Evolutionary conservation across 805 yeast species (phyloP), one percentile per base, ranked within the genome.

Genomic region (Candida ovalis): DNA sequence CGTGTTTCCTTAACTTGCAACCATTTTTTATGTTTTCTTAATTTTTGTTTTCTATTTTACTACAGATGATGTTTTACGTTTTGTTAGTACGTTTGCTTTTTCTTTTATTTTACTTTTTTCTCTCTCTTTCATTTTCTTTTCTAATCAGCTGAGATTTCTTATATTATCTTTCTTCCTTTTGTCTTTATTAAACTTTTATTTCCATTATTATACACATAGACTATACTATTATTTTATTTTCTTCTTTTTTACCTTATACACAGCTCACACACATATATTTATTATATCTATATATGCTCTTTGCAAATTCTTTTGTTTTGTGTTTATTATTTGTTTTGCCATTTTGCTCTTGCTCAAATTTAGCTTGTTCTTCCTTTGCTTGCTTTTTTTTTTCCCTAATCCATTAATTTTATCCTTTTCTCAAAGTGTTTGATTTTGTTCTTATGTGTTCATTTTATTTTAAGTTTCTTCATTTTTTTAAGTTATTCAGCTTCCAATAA

Each of bases 1-100:
- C 35, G 35, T 30, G 35, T 30, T 30, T 46, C 22, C 15, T 45
- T 33, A 39, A 43, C 36, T 30, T 39, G 7, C 22, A n/a, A 35
- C 12, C 13, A 5, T n/a, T 22, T 22, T 8, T 40, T 22, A 17
- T 10, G n/a, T 18, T 18, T 25, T 40, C 18, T n/a, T 27, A 13
- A 17, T 40, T 18, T 28, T 27, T 27, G 28, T 39, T 24, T 22
- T 24, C 19, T 27, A 13, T 37, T 10, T 2, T 17, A 40, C 22
- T 30, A 13, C 35, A 30, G 15, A 30, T 30, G n/a, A 30, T 30
- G 35, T 30, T 30, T 30, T 30, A 30, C 15, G 35, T 30, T 30
- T 30, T 30, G 35, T 30, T 30, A 6, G 15, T 30, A 12, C 35
- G 35, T 30, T 30, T 30, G 35, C 35, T 30, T 30, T 30, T 30